These are phyloP conservation scores for Capronia americana DNA, from an alignment of 2,329 filamentous ascomycete genomes.

Conservation along the genomic window DNA sequence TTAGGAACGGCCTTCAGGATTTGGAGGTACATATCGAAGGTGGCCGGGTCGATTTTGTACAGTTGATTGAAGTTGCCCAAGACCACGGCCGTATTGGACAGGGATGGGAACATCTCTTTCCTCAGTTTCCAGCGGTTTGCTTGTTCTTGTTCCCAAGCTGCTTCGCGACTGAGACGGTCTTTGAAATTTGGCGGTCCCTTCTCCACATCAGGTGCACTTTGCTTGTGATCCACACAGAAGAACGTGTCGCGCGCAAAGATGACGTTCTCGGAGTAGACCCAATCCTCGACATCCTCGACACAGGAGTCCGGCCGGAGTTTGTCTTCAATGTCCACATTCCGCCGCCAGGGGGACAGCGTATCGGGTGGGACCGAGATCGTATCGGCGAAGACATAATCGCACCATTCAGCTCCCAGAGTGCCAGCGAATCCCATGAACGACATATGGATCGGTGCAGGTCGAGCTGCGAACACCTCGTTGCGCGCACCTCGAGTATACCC, in stretches of 20 bases:
- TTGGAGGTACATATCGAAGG: slow-evolving; percentile 92
- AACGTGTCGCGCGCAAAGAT: slow-evolving; percentile 94
- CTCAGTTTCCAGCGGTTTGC: slow-evolving; percentile 86
- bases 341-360: slow-evolving; percentile 79
- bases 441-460: slow-evolving; percentile 96
- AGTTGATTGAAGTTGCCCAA: slow-evolving; percentile 98
- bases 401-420: slow-evolving; percentile 96
- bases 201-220: slow-evolving; percentile 76
- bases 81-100: slow-evolving; percentile 85
- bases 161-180: slow-evolving; percentile 60
- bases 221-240: slow-evolving; percentile 96
- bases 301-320: slow-evolving; percentile 67
- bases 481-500: slow-evolving; percentile 96
- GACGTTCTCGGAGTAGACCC: slow-evolving; percentile 97
- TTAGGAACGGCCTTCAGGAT: slow-evolving; percentile 86
- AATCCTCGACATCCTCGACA: slow-evolving; percentile 73
- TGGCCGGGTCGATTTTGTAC: slow-evolving; percentile 98
- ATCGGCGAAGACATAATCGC: slow-evolving; percentile 94
- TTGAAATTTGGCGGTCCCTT: slow-evolving; percentile 28
- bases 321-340: slow-evolving; percentile 76
- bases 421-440: slow-evolving; percentile 99
- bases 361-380: slow-evolving; percentile 80
- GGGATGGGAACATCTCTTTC: slow-evolving; percentile 83
- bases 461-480: slow-evolving; percentile 95
- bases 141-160: slow-evolving; percentile 86